These are phyloP conservation scores for Monascus ruber DNA, from an alignment of 2,329 filamentous ascomycete species.

Conservation along the genomic window DNA sequence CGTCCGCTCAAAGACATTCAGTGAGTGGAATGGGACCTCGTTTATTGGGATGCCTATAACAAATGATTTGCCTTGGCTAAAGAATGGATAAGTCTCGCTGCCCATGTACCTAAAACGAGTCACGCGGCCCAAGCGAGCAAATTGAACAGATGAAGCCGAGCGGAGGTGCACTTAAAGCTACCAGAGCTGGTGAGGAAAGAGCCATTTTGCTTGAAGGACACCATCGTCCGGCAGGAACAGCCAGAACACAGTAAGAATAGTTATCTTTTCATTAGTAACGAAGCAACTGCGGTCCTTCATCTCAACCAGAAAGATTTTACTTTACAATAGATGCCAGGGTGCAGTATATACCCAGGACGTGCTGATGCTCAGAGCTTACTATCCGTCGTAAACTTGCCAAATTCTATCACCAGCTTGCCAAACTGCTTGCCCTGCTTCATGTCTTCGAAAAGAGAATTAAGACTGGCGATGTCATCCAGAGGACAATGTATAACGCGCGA, in stretches of 20 bases:
- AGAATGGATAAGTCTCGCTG: slow-evolving; percentile 1
- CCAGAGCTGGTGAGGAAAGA: background rate
- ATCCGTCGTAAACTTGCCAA: slow-evolving; percentile 32
- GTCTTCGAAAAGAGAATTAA: slow-evolving; percentile 73
- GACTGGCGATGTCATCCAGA: slow-evolving; percentile 62
- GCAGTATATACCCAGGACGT: background rate
- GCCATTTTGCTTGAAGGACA: background rate
- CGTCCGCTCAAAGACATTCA: background rate
- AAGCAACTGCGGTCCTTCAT: too few relatives aligned
- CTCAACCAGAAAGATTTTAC: too few relatives aligned
- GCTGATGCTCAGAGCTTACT: slow-evolving; percentile 25
- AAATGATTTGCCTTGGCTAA: slow-evolving; percentile 4
- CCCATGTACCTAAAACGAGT: too few relatives aligned
- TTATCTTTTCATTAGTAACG: background rate
- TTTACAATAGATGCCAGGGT: too few relatives aligned
- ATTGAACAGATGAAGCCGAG: too few relatives aligned
- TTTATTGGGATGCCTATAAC: background rate
- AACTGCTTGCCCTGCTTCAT: slow-evolving; percentile 82
- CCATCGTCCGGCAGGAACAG: background rate
- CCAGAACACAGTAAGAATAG: background rate
- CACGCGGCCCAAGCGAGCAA: too few relatives aligned
- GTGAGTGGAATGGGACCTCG: background rate
- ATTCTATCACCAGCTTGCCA: slow-evolving; percentile 78
- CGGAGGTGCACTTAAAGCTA: too few relatives aligned
- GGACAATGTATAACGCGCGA: slow-evolving; percentile 58